Evolutionary conservation across 1,139 yeast species (phyloP).

Genomic region (Kluyveromyces marxianus): DNA sequence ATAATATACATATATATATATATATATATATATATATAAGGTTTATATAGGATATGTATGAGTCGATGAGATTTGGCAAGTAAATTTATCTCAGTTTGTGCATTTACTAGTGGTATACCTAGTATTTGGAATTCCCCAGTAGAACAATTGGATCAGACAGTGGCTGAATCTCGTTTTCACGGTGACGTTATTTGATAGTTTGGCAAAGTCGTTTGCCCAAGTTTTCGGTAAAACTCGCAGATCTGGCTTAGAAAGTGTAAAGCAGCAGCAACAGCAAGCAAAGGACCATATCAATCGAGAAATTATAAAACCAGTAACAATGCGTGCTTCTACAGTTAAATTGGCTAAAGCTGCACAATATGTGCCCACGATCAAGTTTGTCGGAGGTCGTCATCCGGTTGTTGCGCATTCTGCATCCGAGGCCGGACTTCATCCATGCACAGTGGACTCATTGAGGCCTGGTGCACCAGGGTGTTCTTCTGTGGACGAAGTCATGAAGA

Average conservation of each 20-base stretch:
- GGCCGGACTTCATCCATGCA: slow-evolving; percentile 39
- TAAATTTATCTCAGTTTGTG: too few relatives aligned
- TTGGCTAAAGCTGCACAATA: slow-evolving; percentile 30
- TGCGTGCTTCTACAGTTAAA: slow-evolving; percentile 30
- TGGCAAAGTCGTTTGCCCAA: slow-evolving; percentile 4
- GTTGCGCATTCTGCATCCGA: slow-evolving; percentile 24
- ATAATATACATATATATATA: too few relatives aligned
- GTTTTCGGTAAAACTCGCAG: slow-evolving; percentile 1
- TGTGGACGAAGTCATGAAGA: slow-evolving; percentile 24
- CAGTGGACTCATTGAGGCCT: slow-evolving; percentile 38
- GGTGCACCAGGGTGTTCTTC: slow-evolving; percentile 27
- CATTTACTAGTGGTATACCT: too few relatives aligned
- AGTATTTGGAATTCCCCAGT: too few relatives aligned
- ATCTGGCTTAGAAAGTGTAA: background rate
- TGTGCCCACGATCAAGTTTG: slow-evolving; percentile 54
- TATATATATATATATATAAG: too few relatives aligned
- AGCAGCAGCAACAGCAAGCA: too few relatives aligned
- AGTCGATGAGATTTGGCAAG: too few relatives aligned
- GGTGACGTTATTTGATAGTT: slow-evolving; percentile 4
- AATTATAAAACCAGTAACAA: slow-evolving; percentile 12
- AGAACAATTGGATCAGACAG: too few relatives aligned
- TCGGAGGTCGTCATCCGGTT: slow-evolving; percentile 39
- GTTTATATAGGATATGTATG: too few relatives aligned
- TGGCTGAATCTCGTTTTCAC: background rate
- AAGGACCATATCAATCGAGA: background rate